Evolutionary conservation across 2,329 filamentous ascomycete species (phyloP), one percentile per base, ranked within the genome.

Genomic region (Arthrinium puccinioides): DNA sequence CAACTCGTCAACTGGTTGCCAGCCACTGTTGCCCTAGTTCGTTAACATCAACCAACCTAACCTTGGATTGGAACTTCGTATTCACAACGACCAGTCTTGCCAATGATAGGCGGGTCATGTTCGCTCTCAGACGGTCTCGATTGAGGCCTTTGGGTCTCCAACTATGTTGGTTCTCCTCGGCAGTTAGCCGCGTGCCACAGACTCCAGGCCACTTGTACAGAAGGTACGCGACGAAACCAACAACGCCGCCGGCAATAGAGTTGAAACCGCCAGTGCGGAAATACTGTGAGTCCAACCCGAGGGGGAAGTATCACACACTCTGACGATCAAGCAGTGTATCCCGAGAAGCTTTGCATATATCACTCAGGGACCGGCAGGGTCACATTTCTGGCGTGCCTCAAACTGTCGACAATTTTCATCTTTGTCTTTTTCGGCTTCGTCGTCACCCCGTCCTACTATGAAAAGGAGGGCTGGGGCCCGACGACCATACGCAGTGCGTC

Each of bases 311-410:
- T n/a, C n/a, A n/a, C n/a, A n/a, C n/a, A n/a, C n/a, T n/a, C n/a
- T n/a, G n/a, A n/a, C n/a, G n/a, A n/a, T n/a, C n/a, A 16, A 8
- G 11, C 36, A 76, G 70, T 60, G 23, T 72, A 72, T 41, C 76
- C 78, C 1, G 69, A 76, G 44, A 65, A 64, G 11, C 54, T 89
- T 20, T 70, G 87, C 47, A 74, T 94, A 44, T 94, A 86, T 59
- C 83, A 88, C 61, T 79, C 79, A 37, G 84, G 86, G 36, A 82
- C 76, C 1, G 70, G 71, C 8, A 72, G 76, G 40, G 82, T 75
- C 21, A 75, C 79, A 6, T 81, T 84, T 46, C 62, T 90, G 31
- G 84, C 82, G 33, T 74, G 79, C 52, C 58, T 85, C 44, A 87
- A 87, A 51, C 62, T 90, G 39, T 79, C 79, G 1, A 81, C 82